Evolutionary conservation across 305 asterid genomes (phyloP), one percentile per base, ranked within the genome.

Genomic region (Fraxinus nigra): DNA sequence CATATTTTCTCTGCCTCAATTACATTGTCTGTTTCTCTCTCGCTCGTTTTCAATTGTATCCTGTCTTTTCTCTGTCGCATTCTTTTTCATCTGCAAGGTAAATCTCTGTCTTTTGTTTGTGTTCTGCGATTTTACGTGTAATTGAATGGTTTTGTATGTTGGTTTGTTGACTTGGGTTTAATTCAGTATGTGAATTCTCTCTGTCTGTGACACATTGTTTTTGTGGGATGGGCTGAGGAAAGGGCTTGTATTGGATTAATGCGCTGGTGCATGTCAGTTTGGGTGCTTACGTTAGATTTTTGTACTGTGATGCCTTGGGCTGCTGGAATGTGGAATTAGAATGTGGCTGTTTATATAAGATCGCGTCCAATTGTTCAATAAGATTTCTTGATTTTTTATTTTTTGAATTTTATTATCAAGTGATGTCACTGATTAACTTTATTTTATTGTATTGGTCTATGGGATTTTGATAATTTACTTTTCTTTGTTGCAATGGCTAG

Each of bases 71-170:
- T 75, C 65, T 30, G 37, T 69, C 24, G 43, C 22, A 5, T 70
- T 70, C 24, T 63, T 40, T 80, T 26, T 73, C 70, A 51, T 4
- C 67, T 82, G 73, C 69, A 59, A 79, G 90, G 90, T 87, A 84
- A 82, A 72, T 56, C 80, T 78, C 54, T 79, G 1, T 43, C 18
- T 26, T 20, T 70, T 43, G 67, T 74, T 82, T 54, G n/a, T 48
- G 73, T 13, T 77, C 28, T 59, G 75, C 33, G 74, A 54, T n/a
- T 33, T 74, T 18, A 6, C 5, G 38, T 37, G 43, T 59, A 73
- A 26, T 82, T 85, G 63, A 38, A 72, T 43, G 82, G 35, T 34
- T 80, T 77, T 65, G 78, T 69, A 24, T 63, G 69, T 22, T 13
- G 73, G 35, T 76, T 54, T 75, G 79, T 35, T 81, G 84, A 83